A percentile compares a stretch with the other conserved stretches of the same genome.
Evolutionary conservation across 805 yeast species (phyloP).

Genomic region (Metschnikowia gelsemii): DNA sequence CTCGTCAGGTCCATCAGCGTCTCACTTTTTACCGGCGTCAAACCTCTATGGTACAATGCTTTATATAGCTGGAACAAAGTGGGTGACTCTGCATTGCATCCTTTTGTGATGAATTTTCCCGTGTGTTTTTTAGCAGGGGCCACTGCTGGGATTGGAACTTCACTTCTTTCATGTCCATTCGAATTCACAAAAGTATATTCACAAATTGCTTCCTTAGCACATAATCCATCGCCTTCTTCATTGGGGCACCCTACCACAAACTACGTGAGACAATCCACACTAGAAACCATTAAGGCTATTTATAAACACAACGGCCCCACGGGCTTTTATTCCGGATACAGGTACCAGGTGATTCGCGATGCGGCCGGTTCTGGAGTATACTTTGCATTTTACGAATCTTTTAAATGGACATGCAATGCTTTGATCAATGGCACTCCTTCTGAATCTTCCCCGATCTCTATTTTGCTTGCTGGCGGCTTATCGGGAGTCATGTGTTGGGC

Average conservation of each 20-base stretch:
- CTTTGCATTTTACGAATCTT: conserved; percentile 72
- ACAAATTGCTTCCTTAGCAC: conserved; percentile 59
- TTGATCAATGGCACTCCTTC: conserved; percentile 20
- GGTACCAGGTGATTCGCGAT: conserved; percentile 68
- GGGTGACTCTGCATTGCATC: conserved; percentile 35
- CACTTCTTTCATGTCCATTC: conserved; percentile 75
- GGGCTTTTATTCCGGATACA: conserved; percentile 74
- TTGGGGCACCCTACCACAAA: conserved; percentile 9
- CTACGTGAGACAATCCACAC: conserved; percentile 29
- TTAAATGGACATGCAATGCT: conserved; percentile 50
- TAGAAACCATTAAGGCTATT: conserved; percentile 49
- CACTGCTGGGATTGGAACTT: conserved; percentile 62
- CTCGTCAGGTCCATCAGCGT: conserved; percentile 65
- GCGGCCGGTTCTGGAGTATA: conserved; percentile 69
- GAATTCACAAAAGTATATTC: conserved; percentile 81
- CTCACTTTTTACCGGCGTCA: conserved; percentile 55
- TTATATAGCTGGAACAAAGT: conserved; percentile 16
- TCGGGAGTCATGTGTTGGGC: conserved; percentile 78
- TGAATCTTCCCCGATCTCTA: conserved; percentile 31
- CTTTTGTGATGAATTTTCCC: conserved; percentile 37
- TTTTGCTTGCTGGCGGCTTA: conserved; percentile 66
- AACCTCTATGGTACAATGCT: conserved; percentile 37
- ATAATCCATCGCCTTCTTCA: conserved; percentile 8
- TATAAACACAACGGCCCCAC: conserved; percentile 55
- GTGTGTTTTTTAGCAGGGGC: conserved; percentile 58